A percentile compares a stretch with the other conserved stretches of the same genome.
Evolutionary conservation across 257 asterid species (phyloP).

Genomic region (Thymus mandschuricus): DNA sequence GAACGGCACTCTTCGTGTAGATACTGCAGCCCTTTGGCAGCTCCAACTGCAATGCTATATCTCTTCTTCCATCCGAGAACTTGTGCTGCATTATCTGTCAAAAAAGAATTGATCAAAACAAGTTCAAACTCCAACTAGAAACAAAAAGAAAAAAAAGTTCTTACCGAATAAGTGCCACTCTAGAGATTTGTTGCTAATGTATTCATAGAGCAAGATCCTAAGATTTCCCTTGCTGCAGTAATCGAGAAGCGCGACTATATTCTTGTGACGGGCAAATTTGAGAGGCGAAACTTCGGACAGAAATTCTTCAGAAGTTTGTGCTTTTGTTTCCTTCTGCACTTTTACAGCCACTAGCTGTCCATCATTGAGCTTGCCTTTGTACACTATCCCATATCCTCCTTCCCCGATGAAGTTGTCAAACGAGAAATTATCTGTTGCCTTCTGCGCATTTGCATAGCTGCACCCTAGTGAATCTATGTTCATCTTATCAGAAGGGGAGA

Average conservation of each 20-base stretch:
- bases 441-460: constrained; percentile 52
- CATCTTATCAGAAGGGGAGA: constrained; percentile 38
- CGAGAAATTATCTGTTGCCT: constrained; percentile 64
- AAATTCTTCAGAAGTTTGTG: constrained; percentile 50
- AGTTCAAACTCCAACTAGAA: background rate
- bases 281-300: constrained; percentile 50
- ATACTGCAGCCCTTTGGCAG: constrained; percentile 71
- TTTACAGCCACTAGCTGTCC: constrained; percentile 67
- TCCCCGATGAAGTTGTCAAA: constrained; percentile 59
- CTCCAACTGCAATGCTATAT: constrained; percentile 62
- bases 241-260: constrained; percentile 65
- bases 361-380: constrained; percentile 58
- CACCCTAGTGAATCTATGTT: constrained; percentile 53
- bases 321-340: constrained; percentile 59
- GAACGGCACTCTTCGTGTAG: constrained; percentile 76
- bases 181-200: constrained; percentile 60
- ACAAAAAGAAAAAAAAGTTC: background rate
- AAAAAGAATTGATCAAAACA: constrained; percentile 7
- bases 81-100: constrained; percentile 45
- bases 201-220: constrained; percentile 68
- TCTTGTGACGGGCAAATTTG: constrained; percentile 61
- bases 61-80: constrained; percentile 75
- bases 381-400: constrained; percentile 63
- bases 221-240: constrained; percentile 62
- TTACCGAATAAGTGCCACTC: constrained; percentile 79